Conservation (phyloP, 345 rosid genomes). For the Physaria fendleri region DNA sequence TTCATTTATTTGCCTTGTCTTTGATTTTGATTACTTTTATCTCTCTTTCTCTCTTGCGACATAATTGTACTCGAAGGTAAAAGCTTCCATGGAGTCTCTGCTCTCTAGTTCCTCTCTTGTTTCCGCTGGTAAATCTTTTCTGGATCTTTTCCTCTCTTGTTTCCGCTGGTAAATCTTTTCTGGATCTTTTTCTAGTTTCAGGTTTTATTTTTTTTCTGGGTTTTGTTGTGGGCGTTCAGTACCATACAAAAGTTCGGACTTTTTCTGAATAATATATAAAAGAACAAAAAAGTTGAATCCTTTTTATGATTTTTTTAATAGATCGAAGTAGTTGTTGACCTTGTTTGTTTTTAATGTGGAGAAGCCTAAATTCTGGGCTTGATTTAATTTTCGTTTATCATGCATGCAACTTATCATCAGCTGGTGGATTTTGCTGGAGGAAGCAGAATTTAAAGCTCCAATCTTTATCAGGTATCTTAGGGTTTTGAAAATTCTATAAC, state of each 20-base stretch:
- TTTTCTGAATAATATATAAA: background rate
- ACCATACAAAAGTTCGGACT: background rate
- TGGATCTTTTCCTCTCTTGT: background rate
- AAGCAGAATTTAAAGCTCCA: conserved; percentile 26
- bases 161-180: background rate
- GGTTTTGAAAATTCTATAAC: background rate
- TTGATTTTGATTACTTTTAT: background rate
- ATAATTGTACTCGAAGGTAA: background rate
- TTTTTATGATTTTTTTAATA: conserved; percentile 9
- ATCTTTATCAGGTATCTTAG: conserved; percentile 23
- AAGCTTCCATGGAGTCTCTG: conserved; percentile 50
- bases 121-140: conserved; percentile 36
- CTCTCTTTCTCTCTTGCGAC: background rate
- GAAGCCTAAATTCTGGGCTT: background rate
- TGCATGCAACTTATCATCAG: conserved; percentile 28
- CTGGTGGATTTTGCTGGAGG: conserved; percentile 19
- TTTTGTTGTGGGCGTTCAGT: conserved; percentile 12
- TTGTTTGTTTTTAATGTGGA: background rate
- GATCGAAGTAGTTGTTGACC: background rate
- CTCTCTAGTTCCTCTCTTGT: conserved; percentile 34
- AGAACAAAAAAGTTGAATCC: background rate
- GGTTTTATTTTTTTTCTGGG: background rate
- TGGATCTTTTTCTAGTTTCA: background rate
- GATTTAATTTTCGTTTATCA: conserved; percentile 6
- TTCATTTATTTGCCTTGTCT: background rate